Base-by-base conservation (phyloP, 768 basidiomycete genomes). In the Lactarius psammicola region DNA sequence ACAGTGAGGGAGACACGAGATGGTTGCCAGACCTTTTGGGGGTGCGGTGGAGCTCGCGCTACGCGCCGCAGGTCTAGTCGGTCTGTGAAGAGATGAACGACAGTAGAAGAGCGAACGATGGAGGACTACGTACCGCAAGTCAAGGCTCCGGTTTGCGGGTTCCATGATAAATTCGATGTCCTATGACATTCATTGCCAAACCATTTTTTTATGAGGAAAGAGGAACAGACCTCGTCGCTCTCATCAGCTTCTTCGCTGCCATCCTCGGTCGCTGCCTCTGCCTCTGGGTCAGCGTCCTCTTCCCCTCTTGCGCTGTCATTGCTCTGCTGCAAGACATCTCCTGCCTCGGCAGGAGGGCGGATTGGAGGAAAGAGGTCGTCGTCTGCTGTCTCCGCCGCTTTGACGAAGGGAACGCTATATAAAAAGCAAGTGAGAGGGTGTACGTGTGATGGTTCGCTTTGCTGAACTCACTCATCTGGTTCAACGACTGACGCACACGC, bases 121-220 rank as follows among this genome's bases (percentile, higher is more conserved):
- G 4, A 40, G 58, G 23, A 8, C 26, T 42, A 68, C 78, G 60
- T 73, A 88, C 88, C 91, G 82, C 72, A 93, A 85, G 77, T 94
- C 91, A 23, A 90, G 77, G 5, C 87, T 89, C 62, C 86, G 87
- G 20, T 85, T 76, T 10, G 86, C 79, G 2, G 86, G 86, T 71
- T 96, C 92, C 85, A 93, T 88, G 62, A 96, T 94, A 70, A 96
- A 90, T 79, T 96, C 94, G 68, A 96, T 82, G 74, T 96, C 88
- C 89, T 93, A 70, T 15, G 54, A 15, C 49, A 40, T 13, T 31
- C 28, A 28, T 42, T 36, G 30, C 36, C 15, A 33, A 54, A 10
- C 2, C n/a, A 62, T 26, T 26, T 23, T 49, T 23, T 49, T 54
- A 68, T 40, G 71, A 73, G 34, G 87, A 87, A 68, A 83, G 82